phyloP scores from a whole-genome alignment of 2,329 filamentous ascomycete genomes.

The Scolecobasidium constrictum region DNA sequence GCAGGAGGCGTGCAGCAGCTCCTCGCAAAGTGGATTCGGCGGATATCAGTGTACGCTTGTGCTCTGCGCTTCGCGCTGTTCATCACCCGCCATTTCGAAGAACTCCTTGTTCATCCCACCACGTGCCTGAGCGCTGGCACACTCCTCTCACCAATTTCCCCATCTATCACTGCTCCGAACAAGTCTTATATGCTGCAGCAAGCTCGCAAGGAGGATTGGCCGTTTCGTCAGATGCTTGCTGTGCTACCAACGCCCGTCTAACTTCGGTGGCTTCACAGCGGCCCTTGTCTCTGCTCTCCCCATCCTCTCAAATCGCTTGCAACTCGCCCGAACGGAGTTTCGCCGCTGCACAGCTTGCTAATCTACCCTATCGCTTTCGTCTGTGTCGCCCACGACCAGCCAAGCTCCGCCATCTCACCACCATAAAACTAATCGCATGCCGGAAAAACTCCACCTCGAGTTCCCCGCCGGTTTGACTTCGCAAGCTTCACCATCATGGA shows the following conservation, averaged over 20 bases:
- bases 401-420: not conserved
- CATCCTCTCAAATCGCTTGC: not conserved
- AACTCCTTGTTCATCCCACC: constrained; percentile 1
- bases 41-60: too few relatives aligned
- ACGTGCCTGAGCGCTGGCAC: not conserved
- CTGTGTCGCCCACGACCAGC: not conserved
- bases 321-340: not conserved
- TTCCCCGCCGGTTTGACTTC: not conserved
- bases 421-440: constrained; percentile 1
- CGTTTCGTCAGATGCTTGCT: not conserved
- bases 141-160: not conserved
- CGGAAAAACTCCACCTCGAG: not conserved
- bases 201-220: not conserved
- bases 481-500: constrained; percentile 28
- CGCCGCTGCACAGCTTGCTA: not conserved
- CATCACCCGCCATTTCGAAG: too few relatives aligned
- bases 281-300: not conserved
- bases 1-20: too few relatives aligned
- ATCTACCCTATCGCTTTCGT: too few relatives aligned
- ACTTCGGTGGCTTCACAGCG: not conserved
- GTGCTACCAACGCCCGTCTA: too few relatives aligned
- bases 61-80: too few relatives aligned
- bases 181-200: not conserved
- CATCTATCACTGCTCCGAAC: not conserved
- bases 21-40: too few relatives aligned